Conservation (phyloP, 2,329 filamentous ascomycete species). For the Epichloe typhina region DNA sequence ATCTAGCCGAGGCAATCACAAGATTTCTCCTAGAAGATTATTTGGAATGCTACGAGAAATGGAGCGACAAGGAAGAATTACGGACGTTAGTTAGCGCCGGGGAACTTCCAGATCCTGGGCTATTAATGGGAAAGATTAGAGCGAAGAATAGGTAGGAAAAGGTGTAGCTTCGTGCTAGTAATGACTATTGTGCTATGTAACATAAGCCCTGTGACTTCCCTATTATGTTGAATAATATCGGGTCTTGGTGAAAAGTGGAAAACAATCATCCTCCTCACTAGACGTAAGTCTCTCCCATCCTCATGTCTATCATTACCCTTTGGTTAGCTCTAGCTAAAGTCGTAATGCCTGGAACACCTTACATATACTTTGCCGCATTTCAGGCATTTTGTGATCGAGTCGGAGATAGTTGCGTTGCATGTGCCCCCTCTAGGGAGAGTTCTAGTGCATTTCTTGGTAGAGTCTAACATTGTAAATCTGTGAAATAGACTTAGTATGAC, state of each 20-base stretch:
- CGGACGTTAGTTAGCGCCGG: not conserved
- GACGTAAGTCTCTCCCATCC: not conserved
- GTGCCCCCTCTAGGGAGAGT: not conserved
- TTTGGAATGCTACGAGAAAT: constrained; percentile 7
- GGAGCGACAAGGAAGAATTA: not conserved
- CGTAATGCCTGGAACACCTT: not conserved
- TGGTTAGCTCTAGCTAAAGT: not conserved
- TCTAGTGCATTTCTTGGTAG: not conserved
- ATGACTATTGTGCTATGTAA: not conserved
- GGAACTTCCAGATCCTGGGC: constrained; percentile 1
- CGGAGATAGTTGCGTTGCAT: not conserved
- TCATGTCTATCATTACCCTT: not conserved
- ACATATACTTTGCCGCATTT: constrained; percentile 3
- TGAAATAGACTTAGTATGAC: too few relatives aligned
- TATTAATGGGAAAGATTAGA: constrained; percentile 3
- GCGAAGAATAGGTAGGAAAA: not conserved
- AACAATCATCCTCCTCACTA: not conserved
- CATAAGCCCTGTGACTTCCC: not conserved
- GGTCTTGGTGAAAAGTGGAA: not conserved
- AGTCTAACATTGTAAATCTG: too few relatives aligned
- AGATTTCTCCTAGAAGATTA: constrained; percentile 6
- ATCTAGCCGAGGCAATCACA: constrained; percentile 1
- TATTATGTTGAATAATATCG: not conserved
- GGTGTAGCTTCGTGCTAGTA: not conserved
- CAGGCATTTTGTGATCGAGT: not conserved